Evolutionary conservation across 768 basidiomycete genomes (phyloP), one percentile per base, ranked within the genome.

Genomic region (Fistulinella prunicolor): DNA sequence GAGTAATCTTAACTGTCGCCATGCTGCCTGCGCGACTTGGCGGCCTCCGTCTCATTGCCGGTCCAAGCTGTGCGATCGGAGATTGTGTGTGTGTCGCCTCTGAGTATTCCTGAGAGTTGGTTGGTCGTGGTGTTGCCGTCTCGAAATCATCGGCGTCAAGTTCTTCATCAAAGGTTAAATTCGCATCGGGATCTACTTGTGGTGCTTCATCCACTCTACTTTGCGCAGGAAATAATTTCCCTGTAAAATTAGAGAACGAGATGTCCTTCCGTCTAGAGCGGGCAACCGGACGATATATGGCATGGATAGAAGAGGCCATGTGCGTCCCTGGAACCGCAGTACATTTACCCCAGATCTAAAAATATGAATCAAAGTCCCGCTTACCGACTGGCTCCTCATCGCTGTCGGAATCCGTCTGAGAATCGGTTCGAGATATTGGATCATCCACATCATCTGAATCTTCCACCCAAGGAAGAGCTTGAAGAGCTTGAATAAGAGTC

Each of bases 401-500:
- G 50, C 83, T 85, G 39, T 86, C 84, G 0, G 76, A 73, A 46
- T 80, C 79, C 13, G 52, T 53, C 24, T 66, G 66, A 24, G 74
- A 69, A 47, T 67, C 69, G 4, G 65, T 60, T 30, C 72, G 73
- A 49, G 71, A 66, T 10, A 73, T 59, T 23, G 74, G 66, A 40
- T 84, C 87, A 34, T 86, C 85, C 26, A 85, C 83, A 47, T 81
- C 82, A 53, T 90, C 86, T 9, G 78, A 74, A 50, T 76, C 78
- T 34, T 83, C 81, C 28, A 78, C 75, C 85, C 84, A 88, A 17
- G 90, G 91, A 35, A 92, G 73, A 2, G 89, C 90, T 59, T 92
- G 90, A 13, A 93, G 73, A 4, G 88, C 90, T 69, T 92, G 90
- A 32, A 93, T 92, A 42, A 93, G 79, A 3, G 90, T 88, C 63